Evolutionary conservation across 345 rosid genomes (phyloP).

Genomic region (Syzygium jambos): DNA sequence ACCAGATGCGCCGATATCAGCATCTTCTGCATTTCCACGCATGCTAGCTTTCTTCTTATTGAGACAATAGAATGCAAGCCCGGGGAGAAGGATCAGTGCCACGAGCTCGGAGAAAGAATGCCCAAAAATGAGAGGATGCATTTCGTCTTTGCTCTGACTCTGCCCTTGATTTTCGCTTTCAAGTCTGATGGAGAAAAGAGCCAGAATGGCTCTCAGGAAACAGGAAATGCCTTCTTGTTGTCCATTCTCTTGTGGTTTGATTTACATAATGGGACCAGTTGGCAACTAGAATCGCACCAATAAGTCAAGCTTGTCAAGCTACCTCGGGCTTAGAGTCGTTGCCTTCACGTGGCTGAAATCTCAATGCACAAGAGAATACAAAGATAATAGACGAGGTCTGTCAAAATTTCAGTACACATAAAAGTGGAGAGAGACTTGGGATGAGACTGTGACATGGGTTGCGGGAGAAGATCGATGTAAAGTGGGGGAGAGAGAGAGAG

Average conservation of each 20-base stretch:
- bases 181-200: background rate
- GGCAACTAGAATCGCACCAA: background rate
- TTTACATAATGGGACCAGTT: background rate
- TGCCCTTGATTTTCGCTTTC: background rate
- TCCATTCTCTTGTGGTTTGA: background rate
- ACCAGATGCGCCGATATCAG: too few species aligned
- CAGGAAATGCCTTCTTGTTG: background rate
- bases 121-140: background rate
- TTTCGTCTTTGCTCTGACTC: background rate
- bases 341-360: background rate
- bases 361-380: background rate
- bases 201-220: background rate
- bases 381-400: background rate
- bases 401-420: too few species aligned
- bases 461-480: too few species aligned
- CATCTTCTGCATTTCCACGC: background rate
- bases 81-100: too few species aligned
- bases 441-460: too few species aligned
- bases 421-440: background rate
- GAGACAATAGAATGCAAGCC: background rate
- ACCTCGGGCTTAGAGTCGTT: rapidly evolving
- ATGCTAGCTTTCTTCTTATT: background rate
- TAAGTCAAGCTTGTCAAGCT: background rate
- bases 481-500: too few species aligned
- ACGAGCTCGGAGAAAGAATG: too few species aligned